Percentiles rank a stretch among this genome's conserved stretches.
phyloP scores from a whole-genome alignment of 352 stramenopile genomes.

The Phytophthora crassamura region DNA sequence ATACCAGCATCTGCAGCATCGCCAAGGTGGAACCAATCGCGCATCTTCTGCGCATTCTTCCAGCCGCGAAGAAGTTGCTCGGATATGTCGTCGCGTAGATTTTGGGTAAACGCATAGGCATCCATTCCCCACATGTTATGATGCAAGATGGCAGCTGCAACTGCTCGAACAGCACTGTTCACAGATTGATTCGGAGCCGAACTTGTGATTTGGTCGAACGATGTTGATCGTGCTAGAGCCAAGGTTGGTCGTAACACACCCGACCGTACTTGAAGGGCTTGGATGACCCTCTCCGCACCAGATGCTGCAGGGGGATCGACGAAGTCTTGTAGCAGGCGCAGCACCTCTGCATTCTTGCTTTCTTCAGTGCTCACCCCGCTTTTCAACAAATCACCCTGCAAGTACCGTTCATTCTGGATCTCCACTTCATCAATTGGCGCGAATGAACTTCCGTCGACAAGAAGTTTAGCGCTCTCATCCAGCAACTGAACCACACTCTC shows the following conservation, averaged over 20 bases:
- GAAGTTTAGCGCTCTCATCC: slow-evolving; percentile 56
- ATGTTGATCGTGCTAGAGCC: slow-evolving; percentile 37
- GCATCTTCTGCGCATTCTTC: slow-evolving; percentile 90
- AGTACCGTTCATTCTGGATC: slow-evolving; percentile 52
- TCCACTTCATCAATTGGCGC: slow-evolving; percentile 59
- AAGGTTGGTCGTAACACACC: slow-evolving; percentile 19
- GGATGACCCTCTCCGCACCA: slow-evolving; percentile 50
- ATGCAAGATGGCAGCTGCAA: slow-evolving; percentile 82
- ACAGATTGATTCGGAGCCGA: slow-evolving; percentile 46
- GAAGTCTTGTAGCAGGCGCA: slow-evolving; percentile 70
- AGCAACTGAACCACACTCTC: slow-evolving; percentile 57
- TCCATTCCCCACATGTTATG: slow-evolving; percentile 91
- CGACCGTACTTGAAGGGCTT: slow-evolving; percentile 46
- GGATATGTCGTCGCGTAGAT: slow-evolving; percentile 64
- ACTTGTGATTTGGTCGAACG: slow-evolving; percentile 48
- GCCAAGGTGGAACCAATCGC: slow-evolving; percentile 86
- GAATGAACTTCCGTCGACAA: slow-evolving; percentile 58
- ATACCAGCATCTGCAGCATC: slow-evolving; percentile 70
- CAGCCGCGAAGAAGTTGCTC: slow-evolving; percentile 73
- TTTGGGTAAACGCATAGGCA: slow-evolving; percentile 70
- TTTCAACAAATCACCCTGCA: slow-evolving; percentile 77
- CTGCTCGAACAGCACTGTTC: slow-evolving; percentile 69
- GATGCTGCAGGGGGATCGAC: slow-evolving; percentile 45
- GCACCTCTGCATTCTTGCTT: slow-evolving; percentile 65
- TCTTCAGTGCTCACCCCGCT: slow-evolving; percentile 53